A percentile compares a stretch with the other conserved stretches of the same genome.
Evolutionary conservation across 352 stramenopile genomes (phyloP).

Genomic region (Globisporangium echinulatum): DNA sequence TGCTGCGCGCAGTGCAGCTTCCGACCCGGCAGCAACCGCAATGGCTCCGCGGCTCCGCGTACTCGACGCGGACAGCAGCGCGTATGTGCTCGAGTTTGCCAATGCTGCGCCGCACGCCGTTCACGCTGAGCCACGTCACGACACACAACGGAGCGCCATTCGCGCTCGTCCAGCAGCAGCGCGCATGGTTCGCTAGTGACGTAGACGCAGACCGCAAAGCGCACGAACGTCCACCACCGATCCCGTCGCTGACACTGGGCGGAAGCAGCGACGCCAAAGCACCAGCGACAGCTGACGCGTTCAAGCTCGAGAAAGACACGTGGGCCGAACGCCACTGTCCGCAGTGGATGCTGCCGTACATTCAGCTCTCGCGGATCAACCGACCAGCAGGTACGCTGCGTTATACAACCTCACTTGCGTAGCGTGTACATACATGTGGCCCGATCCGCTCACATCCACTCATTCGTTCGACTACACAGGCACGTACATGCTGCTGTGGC

Average conservation of each 20-base stretch:
- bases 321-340: conserved; percentile 77
- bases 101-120: background rate
- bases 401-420: background rate
- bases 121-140: too few species aligned
- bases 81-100: background rate
- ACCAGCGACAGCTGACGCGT: conserved; percentile 19
- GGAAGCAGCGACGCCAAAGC: background rate
- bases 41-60: background rate
- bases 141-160: background rate
- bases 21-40: background rate
- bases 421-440: background rate
- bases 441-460: background rate
- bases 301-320: conserved; percentile 79
- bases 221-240: background rate
- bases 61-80: background rate
- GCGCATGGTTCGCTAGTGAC: background rate
- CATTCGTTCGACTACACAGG: conserved; percentile 15
- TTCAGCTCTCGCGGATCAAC: conserved; percentile 83
- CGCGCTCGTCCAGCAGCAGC: conserved; percentile 3
- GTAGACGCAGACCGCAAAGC: background rate
- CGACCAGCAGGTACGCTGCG: conserved; percentile 45
- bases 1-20: conserved; percentile 1
- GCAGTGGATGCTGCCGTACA: conserved; percentile 78
- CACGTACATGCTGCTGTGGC: conserved; percentile 96
- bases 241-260: conserved; percentile 5